Evolutionary conservation across 148 eudicot species (phyloP).

Genomic region (Drosera capensis): DNA sequence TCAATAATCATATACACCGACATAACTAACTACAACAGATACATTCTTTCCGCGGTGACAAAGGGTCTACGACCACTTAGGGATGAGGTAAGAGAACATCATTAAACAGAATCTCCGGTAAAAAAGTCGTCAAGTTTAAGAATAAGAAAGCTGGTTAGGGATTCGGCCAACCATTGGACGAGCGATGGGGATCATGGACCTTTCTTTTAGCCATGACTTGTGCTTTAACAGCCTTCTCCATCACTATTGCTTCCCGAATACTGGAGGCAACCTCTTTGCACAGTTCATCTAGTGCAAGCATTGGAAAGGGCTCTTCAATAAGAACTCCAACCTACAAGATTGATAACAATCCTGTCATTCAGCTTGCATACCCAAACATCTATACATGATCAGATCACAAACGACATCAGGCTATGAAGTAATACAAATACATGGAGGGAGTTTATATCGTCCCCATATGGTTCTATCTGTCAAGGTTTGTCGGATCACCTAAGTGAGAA

Average conservation of each 20-base stretch:
- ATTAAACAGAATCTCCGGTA: too few relatives aligned
- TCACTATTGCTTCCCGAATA: constrained; percentile 40
- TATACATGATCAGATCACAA: too few relatives aligned
- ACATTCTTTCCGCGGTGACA: too few relatives aligned
- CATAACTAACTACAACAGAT: not conserved
- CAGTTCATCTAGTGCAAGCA: constrained; percentile 88
- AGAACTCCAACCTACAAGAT: constrained; percentile 81
- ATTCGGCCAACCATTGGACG: constrained; percentile 57
- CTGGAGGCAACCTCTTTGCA: constrained; percentile 36
- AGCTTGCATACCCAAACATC: too few relatives aligned
- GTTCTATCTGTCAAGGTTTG: too few relatives aligned
- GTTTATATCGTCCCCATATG: too few relatives aligned
- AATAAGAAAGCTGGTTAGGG: constrained; percentile 10
- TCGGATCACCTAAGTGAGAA: too few relatives aligned
- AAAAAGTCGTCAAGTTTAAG: too few relatives aligned
- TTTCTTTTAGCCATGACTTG: constrained; percentile 39
- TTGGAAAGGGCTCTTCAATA: constrained; percentile 91
- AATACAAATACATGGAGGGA: too few relatives aligned
- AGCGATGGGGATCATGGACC: constrained; percentile 18
- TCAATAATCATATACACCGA: not conserved
- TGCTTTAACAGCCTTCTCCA: constrained; percentile 33
- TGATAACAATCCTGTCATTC: not conserved
- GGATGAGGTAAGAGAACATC: too few relatives aligned
- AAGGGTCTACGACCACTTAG: too few relatives aligned
- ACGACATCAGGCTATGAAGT: too few relatives aligned